phyloP scores from a whole-genome alignment of 2,329 filamentous ascomycete genomes.

The Nemania bipapillata region DNA sequence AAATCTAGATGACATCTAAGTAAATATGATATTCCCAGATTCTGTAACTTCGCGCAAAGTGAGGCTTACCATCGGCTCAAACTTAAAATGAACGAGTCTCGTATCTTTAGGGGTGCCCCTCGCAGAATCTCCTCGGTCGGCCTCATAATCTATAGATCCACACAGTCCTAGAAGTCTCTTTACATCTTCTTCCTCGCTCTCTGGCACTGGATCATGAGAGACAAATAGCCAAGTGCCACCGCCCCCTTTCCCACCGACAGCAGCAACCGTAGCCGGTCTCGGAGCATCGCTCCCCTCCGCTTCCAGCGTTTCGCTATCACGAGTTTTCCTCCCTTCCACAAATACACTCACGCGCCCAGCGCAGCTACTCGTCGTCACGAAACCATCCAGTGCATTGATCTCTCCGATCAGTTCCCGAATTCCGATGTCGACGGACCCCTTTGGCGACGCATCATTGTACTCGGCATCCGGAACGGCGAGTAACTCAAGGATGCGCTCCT shows the following conservation, averaged over 20 bases:
- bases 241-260: conserved; percentile 84
- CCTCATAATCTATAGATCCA: conserved; percentile 46
- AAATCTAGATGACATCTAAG: conserved; percentile 68
- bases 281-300: conserved; percentile 31
- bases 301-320: conserved; percentile 21
- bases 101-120: conserved; percentile 46
- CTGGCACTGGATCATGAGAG: conserved; percentile 76
- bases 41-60: background rate
- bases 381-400: conserved; percentile 78
- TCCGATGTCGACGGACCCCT: conserved; percentile 83
- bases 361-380: conserved; percentile 94
- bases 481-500: conserved; percentile 76
- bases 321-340: conserved; percentile 75
- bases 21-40: background rate
- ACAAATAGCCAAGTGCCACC: conserved; percentile 88
- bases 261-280: conserved; percentile 59
- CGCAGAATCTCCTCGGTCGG: conserved; percentile 40
- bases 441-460: conserved; percentile 87
- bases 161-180: conserved; percentile 49
- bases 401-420: conserved; percentile 81
- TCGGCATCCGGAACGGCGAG: conserved; percentile 74
- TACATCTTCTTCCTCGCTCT: conserved; percentile 37
- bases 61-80: conserved; percentile 85
- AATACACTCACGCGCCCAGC: conserved; percentile 89
- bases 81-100: conserved; percentile 83